Percentiles rank a stretch among this genome's conserved stretches.
phyloP scores from a whole-genome alignment of 2,329 filamentous ascomycete species.

The Ceratocystiopsis sp. region DNA sequence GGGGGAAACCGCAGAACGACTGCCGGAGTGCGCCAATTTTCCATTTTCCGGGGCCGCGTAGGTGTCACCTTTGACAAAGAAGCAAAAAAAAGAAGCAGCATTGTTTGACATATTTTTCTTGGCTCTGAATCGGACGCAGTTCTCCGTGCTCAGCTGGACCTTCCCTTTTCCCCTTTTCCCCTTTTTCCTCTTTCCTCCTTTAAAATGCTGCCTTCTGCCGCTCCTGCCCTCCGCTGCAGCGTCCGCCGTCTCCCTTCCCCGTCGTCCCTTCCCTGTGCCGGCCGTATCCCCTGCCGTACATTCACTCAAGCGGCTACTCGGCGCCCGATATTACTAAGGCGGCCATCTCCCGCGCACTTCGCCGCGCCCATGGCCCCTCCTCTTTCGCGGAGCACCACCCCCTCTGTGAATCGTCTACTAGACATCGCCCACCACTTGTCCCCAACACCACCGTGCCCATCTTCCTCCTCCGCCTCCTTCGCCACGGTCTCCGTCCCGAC shows the following conservation, averaged over 20 bases:
- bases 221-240: not conserved
- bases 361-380: slow-evolving; percentile 1
- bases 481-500: slow-evolving; percentile 7
- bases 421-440: slow-evolving; percentile 14
- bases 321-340: slow-evolving; percentile 8
- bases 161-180: not conserved
- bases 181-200: not conserved
- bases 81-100: no score
- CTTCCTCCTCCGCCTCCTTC: slow-evolving; percentile 10
- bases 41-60: no score
- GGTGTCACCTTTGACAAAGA: no score
- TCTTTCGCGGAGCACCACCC: slow-evolving; percentile 5
- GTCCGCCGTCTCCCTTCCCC: not conserved
- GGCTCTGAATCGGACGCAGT: no score
- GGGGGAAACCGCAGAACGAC: no score
- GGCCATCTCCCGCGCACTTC: no score
- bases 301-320: slow-evolving; percentile 1
- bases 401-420: slow-evolving; percentile 14
- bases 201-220: slow-evolving; percentile 3
- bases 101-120: no score
- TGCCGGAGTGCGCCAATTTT: no score
- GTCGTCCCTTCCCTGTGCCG: no score
- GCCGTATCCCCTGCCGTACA: no score
- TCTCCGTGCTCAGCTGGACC: no score
- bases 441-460: no score